phyloP scores from a whole-genome alignment of 805 yeast species.

The Kuraishia molischiana region DNA sequence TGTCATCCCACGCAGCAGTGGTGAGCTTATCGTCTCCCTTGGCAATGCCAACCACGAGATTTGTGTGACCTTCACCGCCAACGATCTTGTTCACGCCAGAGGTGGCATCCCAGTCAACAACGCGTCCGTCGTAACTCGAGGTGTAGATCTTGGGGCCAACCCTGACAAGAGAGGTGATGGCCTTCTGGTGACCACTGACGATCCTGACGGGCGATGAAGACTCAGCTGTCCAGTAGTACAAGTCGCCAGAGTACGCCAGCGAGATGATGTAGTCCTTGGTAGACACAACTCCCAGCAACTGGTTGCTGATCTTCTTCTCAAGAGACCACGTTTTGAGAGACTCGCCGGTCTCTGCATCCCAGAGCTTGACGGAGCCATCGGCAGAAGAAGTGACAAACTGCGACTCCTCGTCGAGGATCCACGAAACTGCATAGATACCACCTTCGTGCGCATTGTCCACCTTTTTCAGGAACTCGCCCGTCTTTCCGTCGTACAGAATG shows the following conservation, averaged over 20 bases:
- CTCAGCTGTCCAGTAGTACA: slow-evolving; percentile 45
- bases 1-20: slow-evolving; percentile 89
- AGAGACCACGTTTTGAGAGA: slow-evolving; percentile 40
- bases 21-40: slow-evolving; percentile 16
- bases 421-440: slow-evolving; percentile 71
- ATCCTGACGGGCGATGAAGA: slow-evolving; percentile 25
- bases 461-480: slow-evolving; percentile 62
- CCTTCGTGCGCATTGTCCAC: slow-evolving; percentile 52
- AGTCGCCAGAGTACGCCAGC: slow-evolving; percentile 60
- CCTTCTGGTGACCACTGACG: slow-evolving; percentile 72
- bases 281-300: slow-evolving; percentile 72
- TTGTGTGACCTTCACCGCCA: slow-evolving; percentile 43
- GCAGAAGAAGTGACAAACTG: slow-evolving; percentile 76
- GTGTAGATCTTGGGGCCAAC: slow-evolving; percentile 24
- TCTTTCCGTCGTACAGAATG: slow-evolving; percentile 75
- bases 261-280: slow-evolving; percentile 53
- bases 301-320: slow-evolving; percentile 41
- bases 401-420: slow-evolving; percentile 44
- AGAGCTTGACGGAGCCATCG: slow-evolving; percentile 63
- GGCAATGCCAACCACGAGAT: slow-evolving; percentile 50
- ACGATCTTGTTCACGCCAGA: slow-evolving; percentile 25
- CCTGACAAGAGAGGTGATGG: slow-evolving; percentile 49
- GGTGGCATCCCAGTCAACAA: slow-evolving; percentile 46
- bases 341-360: slow-evolving; percentile 40
- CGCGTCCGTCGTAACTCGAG: slow-evolving; percentile 78